These are phyloP conservation scores for Suhomyces prunicola DNA, from an alignment of 805 yeast genomes.

Conservation along the genomic window DNA sequence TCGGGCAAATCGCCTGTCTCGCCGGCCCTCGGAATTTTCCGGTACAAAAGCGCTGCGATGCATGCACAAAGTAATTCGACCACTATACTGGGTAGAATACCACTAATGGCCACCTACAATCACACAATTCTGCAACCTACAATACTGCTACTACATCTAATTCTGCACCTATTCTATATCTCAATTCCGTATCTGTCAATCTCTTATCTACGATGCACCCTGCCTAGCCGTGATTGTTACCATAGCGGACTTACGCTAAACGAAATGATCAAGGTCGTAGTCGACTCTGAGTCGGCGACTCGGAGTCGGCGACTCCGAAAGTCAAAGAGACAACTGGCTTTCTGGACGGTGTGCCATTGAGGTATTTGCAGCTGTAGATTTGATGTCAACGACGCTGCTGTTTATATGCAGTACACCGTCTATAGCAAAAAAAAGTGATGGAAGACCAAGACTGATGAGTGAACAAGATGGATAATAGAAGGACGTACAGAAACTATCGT, in stretches of 20 bases:
- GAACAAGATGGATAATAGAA: conserved; percentile 32
- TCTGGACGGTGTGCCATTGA: background rate
- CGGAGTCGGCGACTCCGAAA: background rate
- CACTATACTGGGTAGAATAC: background rate
- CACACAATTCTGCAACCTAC: background rate
- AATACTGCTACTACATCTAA: too few species aligned
- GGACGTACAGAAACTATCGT: conserved; percentile 27
- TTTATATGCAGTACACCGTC: background rate
- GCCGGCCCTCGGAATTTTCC: background rate
- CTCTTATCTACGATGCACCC: background rate
- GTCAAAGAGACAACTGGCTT: too few species aligned
- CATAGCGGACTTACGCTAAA: too few species aligned
- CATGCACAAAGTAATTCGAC: background rate
- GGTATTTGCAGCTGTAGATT: too few species aligned
- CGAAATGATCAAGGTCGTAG: too few species aligned
- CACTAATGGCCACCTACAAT: background rate
- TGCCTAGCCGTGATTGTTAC: background rate
- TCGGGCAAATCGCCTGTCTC: background rate
- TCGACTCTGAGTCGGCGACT: too few species aligned
- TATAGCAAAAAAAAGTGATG: background rate
- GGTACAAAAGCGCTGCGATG: background rate
- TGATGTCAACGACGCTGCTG: too few species aligned
- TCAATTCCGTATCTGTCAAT: too few species aligned
- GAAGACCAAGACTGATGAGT: background rate
- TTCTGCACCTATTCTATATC: background rate